Conservation (phyloP, 805 yeast species). For the Kluyveromyces lactis region DNA sequence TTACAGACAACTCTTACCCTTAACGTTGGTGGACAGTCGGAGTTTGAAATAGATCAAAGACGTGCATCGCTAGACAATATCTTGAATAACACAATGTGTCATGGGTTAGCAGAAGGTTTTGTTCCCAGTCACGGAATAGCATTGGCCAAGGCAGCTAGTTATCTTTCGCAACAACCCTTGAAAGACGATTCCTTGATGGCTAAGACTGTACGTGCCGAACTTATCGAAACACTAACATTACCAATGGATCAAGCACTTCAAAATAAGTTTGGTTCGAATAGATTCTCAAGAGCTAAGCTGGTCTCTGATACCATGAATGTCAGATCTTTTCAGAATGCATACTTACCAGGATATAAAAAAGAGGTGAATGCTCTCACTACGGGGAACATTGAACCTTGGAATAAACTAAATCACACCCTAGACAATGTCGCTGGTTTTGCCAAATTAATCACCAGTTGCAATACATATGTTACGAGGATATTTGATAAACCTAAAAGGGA, state of each 20-base stretch:
- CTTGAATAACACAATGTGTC: conserved; percentile 20
- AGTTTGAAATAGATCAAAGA: conserved; percentile 25
- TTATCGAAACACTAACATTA: conserved; percentile 9
- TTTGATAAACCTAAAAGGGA: conserved; percentile 18
- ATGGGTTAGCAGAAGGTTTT: conserved; percentile 23
- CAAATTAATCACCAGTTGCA: conserved; percentile 14
- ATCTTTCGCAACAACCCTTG: neutral
- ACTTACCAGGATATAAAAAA: neutral
- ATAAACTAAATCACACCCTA: conserved; percentile 15
- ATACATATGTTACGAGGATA: conserved; percentile 15
- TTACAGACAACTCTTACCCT: conserved; percentile 23
- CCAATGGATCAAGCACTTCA: conserved; percentile 17
- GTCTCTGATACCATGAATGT: conserved; percentile 11
- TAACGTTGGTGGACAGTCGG: conserved; percentile 25
- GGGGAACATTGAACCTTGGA: conserved; percentile 24
- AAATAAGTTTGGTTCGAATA: conserved; percentile 12
- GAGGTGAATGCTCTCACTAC: conserved; percentile 6
- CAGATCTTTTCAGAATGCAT: neutral
- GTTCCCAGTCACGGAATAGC: conserved; percentile 20
- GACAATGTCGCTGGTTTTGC: conserved; percentile 12
- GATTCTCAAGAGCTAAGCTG: conserved; percentile 8
- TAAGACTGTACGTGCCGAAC: conserved; percentile 3
- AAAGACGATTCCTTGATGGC: neutral
- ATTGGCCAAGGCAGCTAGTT: conserved; percentile 14
- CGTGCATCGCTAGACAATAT: conserved; percentile 18